Evolutionary conservation across 2,329 filamentous ascomycete genomes (phyloP).

Genomic region (Alternaria solani): DNA sequence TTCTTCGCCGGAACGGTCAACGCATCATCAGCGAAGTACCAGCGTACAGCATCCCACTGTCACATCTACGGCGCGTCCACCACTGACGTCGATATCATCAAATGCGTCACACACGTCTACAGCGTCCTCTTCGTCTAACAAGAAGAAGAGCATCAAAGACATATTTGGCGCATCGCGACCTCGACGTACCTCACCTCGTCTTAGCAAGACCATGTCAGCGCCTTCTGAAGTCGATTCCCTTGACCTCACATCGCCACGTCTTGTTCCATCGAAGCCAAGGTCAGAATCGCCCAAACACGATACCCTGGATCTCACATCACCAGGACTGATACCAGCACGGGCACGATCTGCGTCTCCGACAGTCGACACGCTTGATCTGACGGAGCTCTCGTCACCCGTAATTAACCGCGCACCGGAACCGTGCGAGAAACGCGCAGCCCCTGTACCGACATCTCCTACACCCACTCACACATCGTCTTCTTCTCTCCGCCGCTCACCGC

Average conservation of each 20-base stretch:
- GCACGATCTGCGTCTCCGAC: conserved; percentile 15
- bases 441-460: conserved; percentile 11
- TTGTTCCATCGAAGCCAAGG: background rate
- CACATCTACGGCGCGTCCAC: conserved; percentile 23
- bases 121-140: conserved; percentile 2
- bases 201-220: conserved; percentile 24
- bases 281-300: conserved; percentile 26
- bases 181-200: conserved; percentile 35
- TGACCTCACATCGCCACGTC: conserved; percentile 29
- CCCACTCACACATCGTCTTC: conserved; percentile 7
- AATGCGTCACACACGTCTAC: conserved; percentile 31
- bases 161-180: conserved; percentile 5
- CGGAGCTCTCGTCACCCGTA: conserved; percentile 25
- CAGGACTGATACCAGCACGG: background rate
- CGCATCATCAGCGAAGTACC: background rate
- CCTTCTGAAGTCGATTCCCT: conserved; percentile 10
- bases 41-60: conserved; percentile 9
- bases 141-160: conserved; percentile 12
- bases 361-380: conserved; percentile 35
- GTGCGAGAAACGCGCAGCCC: background rate
- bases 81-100: conserved; percentile 37
- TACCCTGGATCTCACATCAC: conserved; percentile 36
- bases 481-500: conserved; percentile 33
- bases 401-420: background rate
- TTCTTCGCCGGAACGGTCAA: conserved; percentile 26